Conservation (phyloP, 139 green algal species). For the Marvania coccoides region DNA sequence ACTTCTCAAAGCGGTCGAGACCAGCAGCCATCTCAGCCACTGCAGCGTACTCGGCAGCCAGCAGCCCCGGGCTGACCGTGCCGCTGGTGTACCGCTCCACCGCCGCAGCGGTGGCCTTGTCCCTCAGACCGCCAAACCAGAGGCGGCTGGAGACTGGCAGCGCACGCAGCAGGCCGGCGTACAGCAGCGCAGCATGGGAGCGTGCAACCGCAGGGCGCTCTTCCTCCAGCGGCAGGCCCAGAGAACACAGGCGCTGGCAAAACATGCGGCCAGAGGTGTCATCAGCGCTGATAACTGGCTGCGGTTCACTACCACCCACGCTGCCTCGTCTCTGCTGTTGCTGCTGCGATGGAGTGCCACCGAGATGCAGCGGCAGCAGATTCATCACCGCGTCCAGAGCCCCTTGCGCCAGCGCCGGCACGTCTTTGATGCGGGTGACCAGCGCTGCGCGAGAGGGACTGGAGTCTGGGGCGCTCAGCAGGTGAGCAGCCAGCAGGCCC, state of each 20-base stretch:
- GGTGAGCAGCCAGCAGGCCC: slow-evolving; percentile 24
- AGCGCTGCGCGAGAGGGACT: slow-evolving; percentile 11
- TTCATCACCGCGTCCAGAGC: slow-evolving; percentile 20
- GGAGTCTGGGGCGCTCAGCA: slow-evolving; percentile 13
- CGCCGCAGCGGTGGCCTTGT: slow-evolving; percentile 35
- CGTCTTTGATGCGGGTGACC: slow-evolving; percentile 5
- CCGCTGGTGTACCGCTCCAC: slow-evolving; percentile 78
- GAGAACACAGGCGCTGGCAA: background rate
- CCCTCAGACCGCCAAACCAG: slow-evolving; percentile 79
- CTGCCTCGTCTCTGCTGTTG: too few species aligned
- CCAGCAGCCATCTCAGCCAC: background rate
- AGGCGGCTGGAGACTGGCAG: slow-evolving; percentile 65
- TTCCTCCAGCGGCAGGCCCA: background rate
- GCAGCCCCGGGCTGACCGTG: slow-evolving; percentile 61
- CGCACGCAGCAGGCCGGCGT: slow-evolving; percentile 38
- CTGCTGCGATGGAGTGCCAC: background rate
- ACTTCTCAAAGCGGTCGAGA: slow-evolving; percentile 28
- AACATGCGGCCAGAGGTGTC: background rate
- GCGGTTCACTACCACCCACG: background rate
- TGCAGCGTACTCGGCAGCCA: slow-evolving; percentile 65
- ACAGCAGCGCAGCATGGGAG: background rate
- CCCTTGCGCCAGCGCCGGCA: slow-evolving; percentile 11
- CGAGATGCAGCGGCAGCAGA: slow-evolving; percentile 14
- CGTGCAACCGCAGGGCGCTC: background rate
- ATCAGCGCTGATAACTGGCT: background rate